Base-by-base conservation (phyloP, 108 stramenopile species). In the Mayamaea pseudoterrestris region DNA sequence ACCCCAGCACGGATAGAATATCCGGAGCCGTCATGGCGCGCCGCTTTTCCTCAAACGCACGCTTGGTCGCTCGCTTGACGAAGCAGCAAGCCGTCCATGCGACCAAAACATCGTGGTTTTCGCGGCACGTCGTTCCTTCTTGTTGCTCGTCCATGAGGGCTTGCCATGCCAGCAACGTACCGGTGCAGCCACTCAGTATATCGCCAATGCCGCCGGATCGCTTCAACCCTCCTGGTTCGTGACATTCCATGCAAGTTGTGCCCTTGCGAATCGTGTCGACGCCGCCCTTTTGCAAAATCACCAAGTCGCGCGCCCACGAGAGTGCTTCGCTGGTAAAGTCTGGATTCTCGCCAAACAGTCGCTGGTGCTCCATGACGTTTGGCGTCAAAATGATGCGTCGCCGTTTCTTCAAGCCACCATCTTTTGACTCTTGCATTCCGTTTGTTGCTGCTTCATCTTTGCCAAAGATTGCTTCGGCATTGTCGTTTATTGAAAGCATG, bases 181-280 rank as follows among this genome's bases (percentile, higher is more conserved):
- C 83, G 27, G 84, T 47, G 0, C 80, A 72, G 22, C 92, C 91
- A 11, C 93, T 72, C 49, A 99, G 61, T 12, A 99, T 66, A 62
- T 99, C 98, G 8, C 98, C 98, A 41, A 96, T 77, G 12, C 98
- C 98, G 36, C 98, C 98, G 28, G 93, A 94, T 37, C 98, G 78
- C 57, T 95, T 89, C 48, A 75, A 62, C 2, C 92, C 88, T 0
- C 93, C 93, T 28, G 70, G 50, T 57, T 93, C 90, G 14, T 51
- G 53, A 57, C 90, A 87, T 7, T 52, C 27, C 50, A 90, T 39
- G 22, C 32, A 41, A 23, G 34, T 16, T 5, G 21, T 8, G 28
- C 55, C 58, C 27, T 47, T 25, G 32, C 50, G 45, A 28, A 51
- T 56, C 23, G 29, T 44, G 36, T 61, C 69, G 24, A 54, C 52